Evolutionary conservation across 805 yeast species (phyloP).

Genomic region (Saccharomycopsis amapae): DNA sequence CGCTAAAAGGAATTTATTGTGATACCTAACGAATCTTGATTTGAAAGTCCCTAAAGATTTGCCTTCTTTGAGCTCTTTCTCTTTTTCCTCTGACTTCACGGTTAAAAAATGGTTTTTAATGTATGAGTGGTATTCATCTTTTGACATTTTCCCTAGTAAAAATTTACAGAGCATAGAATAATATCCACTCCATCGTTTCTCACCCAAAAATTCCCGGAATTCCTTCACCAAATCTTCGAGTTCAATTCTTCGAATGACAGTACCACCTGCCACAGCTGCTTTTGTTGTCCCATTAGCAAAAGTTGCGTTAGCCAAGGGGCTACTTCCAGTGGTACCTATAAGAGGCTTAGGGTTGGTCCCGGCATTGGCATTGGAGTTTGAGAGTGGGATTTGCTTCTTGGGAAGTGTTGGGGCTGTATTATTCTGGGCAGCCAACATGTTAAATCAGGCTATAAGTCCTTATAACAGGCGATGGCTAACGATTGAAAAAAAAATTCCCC

Average conservation of each 20-base stretch:
- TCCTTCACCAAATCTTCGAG: slow-evolving; percentile 63
- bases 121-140: slow-evolving; percentile 49
- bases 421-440: not conserved
- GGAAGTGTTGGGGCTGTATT: not conserved
- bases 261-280: no score
- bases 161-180: slow-evolving; percentile 73
- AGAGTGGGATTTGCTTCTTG: not conserved
- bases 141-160: slow-evolving; percentile 69
- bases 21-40: slow-evolving; percentile 48
- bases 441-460: no score
- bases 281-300: not conserved
- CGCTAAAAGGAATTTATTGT: slow-evolving; percentile 75
- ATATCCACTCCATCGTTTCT: slow-evolving; percentile 72
- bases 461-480: no score
- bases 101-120: slow-evolving; percentile 5
- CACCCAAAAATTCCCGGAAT: slow-evolving; percentile 66
- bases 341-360: not conserved
- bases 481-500: no score
- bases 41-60: slow-evolving; percentile 23
- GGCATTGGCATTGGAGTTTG: not conserved
- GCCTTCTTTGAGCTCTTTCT: not conserved
- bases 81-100: slow-evolving; percentile 4
- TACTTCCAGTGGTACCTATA: no score
- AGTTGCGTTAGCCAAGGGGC: not conserved
- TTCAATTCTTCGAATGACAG: slow-evolving; percentile 38